Conservation (phyloP, 768 basidiomycete species). For the Mycena sanguinolenta region DNA sequence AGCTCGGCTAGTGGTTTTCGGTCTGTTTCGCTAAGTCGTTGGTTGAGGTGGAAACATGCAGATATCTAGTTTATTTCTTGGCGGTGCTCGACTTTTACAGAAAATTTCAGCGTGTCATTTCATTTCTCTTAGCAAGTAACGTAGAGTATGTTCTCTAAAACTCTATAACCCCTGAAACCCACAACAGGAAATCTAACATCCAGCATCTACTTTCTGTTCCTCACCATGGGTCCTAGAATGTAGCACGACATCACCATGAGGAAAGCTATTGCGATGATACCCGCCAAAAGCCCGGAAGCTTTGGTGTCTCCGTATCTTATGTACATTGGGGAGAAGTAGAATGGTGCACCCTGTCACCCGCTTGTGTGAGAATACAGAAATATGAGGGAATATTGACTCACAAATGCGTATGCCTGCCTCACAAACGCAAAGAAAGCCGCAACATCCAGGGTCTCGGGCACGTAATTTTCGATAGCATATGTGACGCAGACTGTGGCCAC, state of each 20-base stretch:
- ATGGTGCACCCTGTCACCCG: not conserved
- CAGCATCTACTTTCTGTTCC: too few species aligned
- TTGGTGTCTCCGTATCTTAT: not conserved
- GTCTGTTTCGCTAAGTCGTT: too few species aligned
- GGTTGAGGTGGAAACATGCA: too few species aligned
- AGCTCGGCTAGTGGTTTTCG: too few species aligned
- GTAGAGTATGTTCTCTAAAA: too few species aligned
- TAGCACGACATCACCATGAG: not conserved
- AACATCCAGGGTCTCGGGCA: not conserved
- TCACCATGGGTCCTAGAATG: too few species aligned
- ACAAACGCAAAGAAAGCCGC: not conserved
- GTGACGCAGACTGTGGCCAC: constrained; percentile 5
- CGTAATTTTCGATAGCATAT: not conserved
- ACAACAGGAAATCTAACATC: too few species aligned
- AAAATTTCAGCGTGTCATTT: too few species aligned
- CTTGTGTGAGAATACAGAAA: not conserved
- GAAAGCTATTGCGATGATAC: not conserved
- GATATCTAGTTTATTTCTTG: too few species aligned
- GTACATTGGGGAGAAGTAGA: not conserved
- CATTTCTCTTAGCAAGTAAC: too few species aligned
- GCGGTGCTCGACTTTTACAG: too few species aligned
- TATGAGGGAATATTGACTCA: not conserved
- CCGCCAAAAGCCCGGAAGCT: not conserved
- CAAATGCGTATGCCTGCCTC: not conserved
- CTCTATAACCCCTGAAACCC: too few species aligned